phyloP scores from a whole-genome alignment of 176 grass and related monocot genomes.

The Oryza longistaminata region DNA sequence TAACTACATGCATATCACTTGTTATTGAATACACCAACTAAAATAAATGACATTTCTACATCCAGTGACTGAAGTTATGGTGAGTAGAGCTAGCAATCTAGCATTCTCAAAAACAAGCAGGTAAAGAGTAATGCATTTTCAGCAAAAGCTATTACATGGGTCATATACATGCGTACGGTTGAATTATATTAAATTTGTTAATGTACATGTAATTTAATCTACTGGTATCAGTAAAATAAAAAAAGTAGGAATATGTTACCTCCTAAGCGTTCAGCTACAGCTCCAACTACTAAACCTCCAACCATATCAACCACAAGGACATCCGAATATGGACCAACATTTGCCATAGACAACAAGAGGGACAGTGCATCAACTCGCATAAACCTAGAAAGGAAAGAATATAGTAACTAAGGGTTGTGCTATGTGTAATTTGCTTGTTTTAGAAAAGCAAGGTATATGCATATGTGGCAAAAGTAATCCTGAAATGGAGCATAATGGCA shows the following conservation, averaged over 20 bases:
- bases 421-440: not conserved
- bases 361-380: constrained; percentile 88
- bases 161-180: not conserved
- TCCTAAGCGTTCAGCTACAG: constrained; percentile 90
- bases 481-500: constrained; percentile 27
- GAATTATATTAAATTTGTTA: not conserved
- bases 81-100: not conserved
- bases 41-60: not conserved
- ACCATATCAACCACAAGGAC: constrained; percentile 84
- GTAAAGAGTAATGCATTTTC: not conserved
- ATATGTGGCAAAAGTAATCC: not conserved
- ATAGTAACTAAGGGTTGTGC: constrained; percentile 18
- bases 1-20: not conserved
- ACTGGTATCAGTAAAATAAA: not conserved
- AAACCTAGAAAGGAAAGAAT: constrained; percentile 60
- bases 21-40: not conserved
- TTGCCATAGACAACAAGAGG: constrained; percentile 85
- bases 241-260: constrained; percentile 47
- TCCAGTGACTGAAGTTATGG: not conserved
- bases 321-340: constrained; percentile 87
- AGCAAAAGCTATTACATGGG: not conserved
- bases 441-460: not conserved
- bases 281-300: constrained; percentile 81
- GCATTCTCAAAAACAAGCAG: not conserved
- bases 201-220: constrained; percentile 8